A percentile compares a stretch with the other conserved stretches of the same genome.
phyloP scores from a whole-genome alignment of 371 early-diverging fungal genomes.

The Polyrhizophydium stewartii region DNA sequence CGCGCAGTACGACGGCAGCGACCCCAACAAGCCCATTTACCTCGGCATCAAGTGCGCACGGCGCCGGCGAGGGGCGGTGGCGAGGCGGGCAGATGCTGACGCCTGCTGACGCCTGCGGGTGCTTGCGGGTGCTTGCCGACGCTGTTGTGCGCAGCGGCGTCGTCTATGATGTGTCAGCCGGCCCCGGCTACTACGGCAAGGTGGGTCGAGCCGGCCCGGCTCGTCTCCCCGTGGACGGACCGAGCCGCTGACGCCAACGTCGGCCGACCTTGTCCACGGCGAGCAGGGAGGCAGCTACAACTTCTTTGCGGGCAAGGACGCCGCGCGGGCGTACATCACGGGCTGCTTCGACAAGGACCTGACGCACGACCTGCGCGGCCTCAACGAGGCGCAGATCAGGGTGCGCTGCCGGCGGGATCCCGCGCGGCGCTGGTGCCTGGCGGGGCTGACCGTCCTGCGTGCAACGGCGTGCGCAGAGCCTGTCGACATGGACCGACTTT shows the following conservation, averaged over 20 bases:
- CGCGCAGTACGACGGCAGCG: conserved; percentile 63
- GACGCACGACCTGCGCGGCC: conserved; percentile 88
- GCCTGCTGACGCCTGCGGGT: neutral
- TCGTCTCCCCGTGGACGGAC: neutral
- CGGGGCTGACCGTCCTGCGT: neutral
- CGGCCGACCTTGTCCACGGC: neutral
- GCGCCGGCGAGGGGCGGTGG: too few species aligned
- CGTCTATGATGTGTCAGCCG: conserved; percentile 74
- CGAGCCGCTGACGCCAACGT: neutral
- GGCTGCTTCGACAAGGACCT: conserved; percentile 90
- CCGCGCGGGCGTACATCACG: conserved; percentile 89
- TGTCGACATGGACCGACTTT: conserved; percentile 81
- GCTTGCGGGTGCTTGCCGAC: neutral
- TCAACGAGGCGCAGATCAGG: conserved; percentile 65
- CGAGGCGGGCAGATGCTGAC: neutral
- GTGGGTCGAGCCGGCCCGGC: conserved; percentile 16
- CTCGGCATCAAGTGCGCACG: conserved; percentile 71
- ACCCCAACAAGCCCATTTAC: conserved; percentile 66
- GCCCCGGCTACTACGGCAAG: conserved; percentile 62
- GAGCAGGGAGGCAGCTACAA: conserved; percentile 61
- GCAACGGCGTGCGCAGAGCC: conserved; percentile 33
- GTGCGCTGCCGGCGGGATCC: conserved; percentile 29
- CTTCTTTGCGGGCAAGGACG: conserved; percentile 78
- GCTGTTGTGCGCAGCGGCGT: conserved; percentile 52
- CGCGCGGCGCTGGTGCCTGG: neutral